Base-by-base conservation (phyloP, 768 basidiomycete species). In the Leccinum olivaceopallidum region DNA sequence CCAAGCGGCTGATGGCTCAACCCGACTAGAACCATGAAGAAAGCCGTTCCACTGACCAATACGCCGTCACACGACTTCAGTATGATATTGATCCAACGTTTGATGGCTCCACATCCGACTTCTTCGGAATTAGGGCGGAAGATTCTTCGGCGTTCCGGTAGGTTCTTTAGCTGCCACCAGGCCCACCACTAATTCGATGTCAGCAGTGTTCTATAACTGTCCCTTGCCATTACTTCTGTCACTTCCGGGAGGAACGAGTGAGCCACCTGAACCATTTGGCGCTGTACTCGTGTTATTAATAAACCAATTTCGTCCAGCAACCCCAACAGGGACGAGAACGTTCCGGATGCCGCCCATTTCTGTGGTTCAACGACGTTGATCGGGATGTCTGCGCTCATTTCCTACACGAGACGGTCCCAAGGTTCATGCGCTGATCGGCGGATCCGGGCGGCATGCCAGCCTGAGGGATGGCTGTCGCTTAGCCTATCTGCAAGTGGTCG, bases 301-400 rank as follows among this genome's bases (percentile, higher is more conserved):
- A 6, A 36, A 53, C 53, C 14, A 6, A 44, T 44, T 44, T 44
- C 39, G 10, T 44, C n/a, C 10, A 44, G 44, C 10, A 10, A 2
- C 5, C 37, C 16, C n/a, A 20, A 44, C 42, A n/a, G n/a, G 44
- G 44, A 44, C n/a, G 14, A 34, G 18, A 48, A n/a, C 20, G 10
- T 9, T 26, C 32, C 18, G 14, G 36, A 57, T 70, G 63, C 63
- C 63, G 58, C 59, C 60, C 60, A 49, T 60, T 65, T 53, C 44
- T 16, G 48, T 20, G 54, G 55, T 56, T 60, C 57, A 47, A 57
- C 16, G n/a, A 20, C 34, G 22, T 36, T 13, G 8, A 30, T 52
- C 53, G 34, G 50, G 14, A 24, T 44, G 7, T 48, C 32, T 28
- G 50, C 52, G 47, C 22, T 12, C 16, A 58, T 61, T 58, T 56